Conservation (phyloP, 306 rosid genomes). For the Coriaria nepalensis region DNA sequence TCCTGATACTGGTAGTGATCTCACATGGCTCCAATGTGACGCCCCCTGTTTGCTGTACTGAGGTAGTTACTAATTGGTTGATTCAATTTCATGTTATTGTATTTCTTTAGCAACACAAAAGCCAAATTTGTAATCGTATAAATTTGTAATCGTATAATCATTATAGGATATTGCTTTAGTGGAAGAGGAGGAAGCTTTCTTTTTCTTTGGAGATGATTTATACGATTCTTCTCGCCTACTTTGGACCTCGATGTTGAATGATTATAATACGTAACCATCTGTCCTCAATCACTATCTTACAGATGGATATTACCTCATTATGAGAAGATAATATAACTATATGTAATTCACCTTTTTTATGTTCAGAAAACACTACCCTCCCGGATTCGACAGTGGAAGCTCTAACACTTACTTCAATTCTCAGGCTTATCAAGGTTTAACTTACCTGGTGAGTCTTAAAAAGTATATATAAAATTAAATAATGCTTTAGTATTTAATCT, state of each 20-base stretch:
- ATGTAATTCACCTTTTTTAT: background rate
- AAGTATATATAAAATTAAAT: background rate
- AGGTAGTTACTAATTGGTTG: constrained; percentile 23
- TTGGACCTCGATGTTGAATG: constrained; percentile 57
- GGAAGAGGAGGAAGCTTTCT: constrained; percentile 76
- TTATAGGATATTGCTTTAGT: constrained; percentile 81
- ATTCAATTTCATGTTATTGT: too few species aligned
- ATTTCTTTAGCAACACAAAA: too few species aligned
- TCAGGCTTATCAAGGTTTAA: constrained; percentile 43
- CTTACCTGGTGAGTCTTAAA: constrained; percentile 44
- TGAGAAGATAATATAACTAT: background rate
- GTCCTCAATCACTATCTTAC: constrained; percentile 8
- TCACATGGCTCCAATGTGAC: constrained; percentile 97
- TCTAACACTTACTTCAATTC: constrained; percentile 71
- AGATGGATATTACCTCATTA: constrained; percentile 1
- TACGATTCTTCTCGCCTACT: constrained; percentile 39
- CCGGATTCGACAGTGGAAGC: constrained; percentile 76
- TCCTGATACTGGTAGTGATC: constrained; percentile 93
- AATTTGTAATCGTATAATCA: too few species aligned
- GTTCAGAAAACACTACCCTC: constrained; percentile 72
- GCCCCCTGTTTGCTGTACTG: constrained; percentile 66
- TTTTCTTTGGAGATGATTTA: constrained; percentile 53
- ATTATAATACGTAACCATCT: constrained; percentile 36
- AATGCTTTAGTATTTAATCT: background rate
- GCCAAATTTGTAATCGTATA: too few species aligned